Evolutionary conservation across 2,329 filamentous ascomycete species (phyloP).

Genomic region (Annulohypoxylon truncatum): DNA sequence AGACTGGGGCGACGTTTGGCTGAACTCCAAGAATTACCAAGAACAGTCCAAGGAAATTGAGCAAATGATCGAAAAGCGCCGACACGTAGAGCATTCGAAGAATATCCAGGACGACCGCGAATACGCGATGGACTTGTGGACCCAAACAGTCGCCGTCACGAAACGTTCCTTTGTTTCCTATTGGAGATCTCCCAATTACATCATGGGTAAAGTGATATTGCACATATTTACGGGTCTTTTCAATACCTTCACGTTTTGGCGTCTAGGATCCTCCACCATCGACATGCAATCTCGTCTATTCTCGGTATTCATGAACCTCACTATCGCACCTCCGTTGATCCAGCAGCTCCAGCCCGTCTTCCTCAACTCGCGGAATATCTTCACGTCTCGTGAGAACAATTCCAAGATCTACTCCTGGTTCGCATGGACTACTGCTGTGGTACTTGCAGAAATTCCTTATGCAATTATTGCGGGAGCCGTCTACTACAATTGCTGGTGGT

Average conservation of each 20-base stretch:
- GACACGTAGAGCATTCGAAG: conserved; percentile 51
- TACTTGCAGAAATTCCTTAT: conserved; percentile 78
- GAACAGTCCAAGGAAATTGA: conserved; percentile 63
- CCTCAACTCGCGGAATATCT: conserved; percentile 73
- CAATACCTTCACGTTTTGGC: conserved; percentile 78
- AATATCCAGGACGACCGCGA: conserved; percentile 65
- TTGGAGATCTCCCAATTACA: conserved; percentile 74
- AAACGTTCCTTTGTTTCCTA: conserved; percentile 70
- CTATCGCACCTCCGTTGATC: conserved; percentile 78
- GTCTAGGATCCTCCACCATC: conserved; percentile 65
- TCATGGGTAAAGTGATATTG: conserved; percentile 70
- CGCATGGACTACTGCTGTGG: conserved; percentile 73
- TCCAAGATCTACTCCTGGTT: conserved; percentile 84
- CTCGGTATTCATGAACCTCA: conserved; percentile 80
- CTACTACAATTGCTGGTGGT: conserved; percentile 74
- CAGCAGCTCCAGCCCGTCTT: conserved; percentile 82
- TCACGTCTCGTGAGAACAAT: conserved; percentile 77
- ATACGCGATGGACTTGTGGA: conserved; percentile 69
- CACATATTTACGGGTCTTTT: conserved; percentile 73
- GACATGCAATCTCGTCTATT: conserved; percentile 80
- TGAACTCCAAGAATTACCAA: conserved; percentile 61
- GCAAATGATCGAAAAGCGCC: conserved; percentile 61
- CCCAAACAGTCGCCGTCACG: conserved; percentile 66
- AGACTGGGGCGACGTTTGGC: conserved; percentile 74
- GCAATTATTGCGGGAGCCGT: conserved; percentile 72